Base-by-base conservation (phyloP, 2,329 filamentous ascomycete species). In the Sphaerulina vaccinii region DNA sequence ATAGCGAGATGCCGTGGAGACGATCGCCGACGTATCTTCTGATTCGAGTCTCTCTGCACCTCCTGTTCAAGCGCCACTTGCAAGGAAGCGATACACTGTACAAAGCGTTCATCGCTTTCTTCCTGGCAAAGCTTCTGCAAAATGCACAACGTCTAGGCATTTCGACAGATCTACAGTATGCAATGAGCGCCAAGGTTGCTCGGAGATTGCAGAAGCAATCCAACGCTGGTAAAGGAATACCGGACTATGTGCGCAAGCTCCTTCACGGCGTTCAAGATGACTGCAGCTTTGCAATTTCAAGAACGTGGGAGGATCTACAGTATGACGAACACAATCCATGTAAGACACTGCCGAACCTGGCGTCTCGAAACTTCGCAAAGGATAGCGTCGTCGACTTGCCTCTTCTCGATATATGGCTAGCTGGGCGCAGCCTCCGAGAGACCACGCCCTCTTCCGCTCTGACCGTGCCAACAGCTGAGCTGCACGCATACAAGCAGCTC, bases 1-100 rank as follows among this genome's bases (percentile, higher is more conserved):
- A 69, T 0, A 53, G 74, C 0, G 66, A 74, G 1, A 62, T 72
- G 0, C 84, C 84, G 0, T 88, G 85, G 84, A 73, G 85, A 15
- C 72, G 86, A 24, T 78, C 77, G 1, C 76, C 85, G 0, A 75
- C 79, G 41, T 89, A 83, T 79, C 75, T 88, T 0, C 69, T 83
- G 0, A 65, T 87, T 5, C 79, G 83, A 0, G 82, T 88, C 1
- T 72, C 75, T 0, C 59, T 81, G 1, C 76, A 83, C 43, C 74
- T 83, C 0, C 72, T 77, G 5, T 70, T 87, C 1, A 21, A 43
- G 3, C 51, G 61, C 63, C 15, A 33, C 13, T 10, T 11, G n/a
- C 7, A 8, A 9, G 19, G 23, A 16, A 13, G 29, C 21, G 29
- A 13, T 6, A 38, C 40, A 7, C 16, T 22, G 1, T 56, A 56